A percentile compares a stretch with the other conserved stretches of the same genome.
Conservation (phyloP, 805 yeast species). For the Candida golubevii region DNA sequence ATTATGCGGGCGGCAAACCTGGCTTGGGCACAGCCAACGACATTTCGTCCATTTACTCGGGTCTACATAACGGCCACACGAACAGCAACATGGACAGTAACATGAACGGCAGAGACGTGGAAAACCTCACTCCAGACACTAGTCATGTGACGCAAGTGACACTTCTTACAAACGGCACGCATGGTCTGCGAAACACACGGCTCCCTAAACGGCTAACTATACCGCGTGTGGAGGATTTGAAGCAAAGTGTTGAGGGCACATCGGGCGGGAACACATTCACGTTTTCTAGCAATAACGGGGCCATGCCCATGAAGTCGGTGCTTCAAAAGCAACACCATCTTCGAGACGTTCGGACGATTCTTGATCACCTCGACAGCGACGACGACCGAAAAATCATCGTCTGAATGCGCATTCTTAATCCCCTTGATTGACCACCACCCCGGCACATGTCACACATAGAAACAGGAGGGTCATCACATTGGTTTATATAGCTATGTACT, state of each 20-base stretch:
- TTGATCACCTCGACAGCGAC: constrained; percentile 32
- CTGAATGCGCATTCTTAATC: too few species aligned
- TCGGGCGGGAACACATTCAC: too few species aligned
- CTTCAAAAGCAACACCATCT: constrained; percentile 29
- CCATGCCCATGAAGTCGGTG: constrained; percentile 21
- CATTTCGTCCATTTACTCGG: constrained; percentile 39
- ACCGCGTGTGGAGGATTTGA: constrained; percentile 17
- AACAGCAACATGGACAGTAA: not conserved
- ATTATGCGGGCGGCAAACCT: constrained; percentile 10
- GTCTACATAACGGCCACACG: constrained; percentile 16
- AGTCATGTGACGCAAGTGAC: constrained; percentile 14
- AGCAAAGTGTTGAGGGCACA: constrained; percentile 11
- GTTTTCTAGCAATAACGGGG: too few species aligned
- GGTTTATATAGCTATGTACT: constrained; percentile 6
- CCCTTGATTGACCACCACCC: too few species aligned
- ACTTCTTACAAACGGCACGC: constrained; percentile 1
- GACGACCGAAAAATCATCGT: constrained; percentile 25
- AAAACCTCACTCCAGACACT: constrained; percentile 9
- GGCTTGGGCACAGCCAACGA: constrained; percentile 42
- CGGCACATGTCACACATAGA: too few species aligned
- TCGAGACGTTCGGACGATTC: constrained; percentile 32
- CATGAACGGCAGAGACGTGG: not conserved
- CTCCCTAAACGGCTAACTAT: constrained; percentile 1
- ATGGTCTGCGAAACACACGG: too few species aligned
- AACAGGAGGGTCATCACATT: constrained; percentile 1